Percentiles rank a stretch among this genome's conserved stretches.
Conservation (phyloP, 2,329 filamentous ascomycete species). For the Paecilomyces dactylethromorphus region DNA sequence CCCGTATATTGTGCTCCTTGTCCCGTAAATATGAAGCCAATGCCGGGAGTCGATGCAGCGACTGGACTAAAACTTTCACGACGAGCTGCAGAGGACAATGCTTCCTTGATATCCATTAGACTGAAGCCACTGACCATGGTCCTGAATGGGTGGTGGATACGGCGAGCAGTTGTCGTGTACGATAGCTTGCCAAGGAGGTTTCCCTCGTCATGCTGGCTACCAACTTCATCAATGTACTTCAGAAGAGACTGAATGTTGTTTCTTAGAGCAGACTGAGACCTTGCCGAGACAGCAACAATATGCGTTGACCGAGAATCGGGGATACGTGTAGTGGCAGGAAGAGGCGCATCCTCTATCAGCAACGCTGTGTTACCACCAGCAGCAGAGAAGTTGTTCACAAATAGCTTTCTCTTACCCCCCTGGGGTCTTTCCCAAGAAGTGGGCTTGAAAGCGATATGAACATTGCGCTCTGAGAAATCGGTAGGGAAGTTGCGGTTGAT, state of each 20-base stretch:
- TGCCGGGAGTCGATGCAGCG: constrained; percentile 18
- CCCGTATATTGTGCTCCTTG: constrained; percentile 33
- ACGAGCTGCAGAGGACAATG: constrained; percentile 15
- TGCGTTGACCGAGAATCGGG: constrained; percentile 52
- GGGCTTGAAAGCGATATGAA: constrained; percentile 40
- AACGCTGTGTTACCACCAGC: constrained; percentile 66
- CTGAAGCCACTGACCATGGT: constrained; percentile 23
- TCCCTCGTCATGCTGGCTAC: constrained; percentile 21
- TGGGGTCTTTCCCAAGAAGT: constrained; percentile 22
- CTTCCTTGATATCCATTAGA: constrained; percentile 20
- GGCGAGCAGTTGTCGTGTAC: constrained; percentile 60
- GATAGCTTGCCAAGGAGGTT: constrained; percentile 51
- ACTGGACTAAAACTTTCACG: constrained; percentile 20
- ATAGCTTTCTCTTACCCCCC: constrained; percentile 29
- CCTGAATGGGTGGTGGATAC: constrained; percentile 37
- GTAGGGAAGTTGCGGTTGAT: constrained; percentile 29
- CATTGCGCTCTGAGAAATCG: constrained; percentile 25
- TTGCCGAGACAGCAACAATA: constrained; percentile 54
- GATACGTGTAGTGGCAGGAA: constrained; percentile 17
- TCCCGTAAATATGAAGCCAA: constrained; percentile 33
- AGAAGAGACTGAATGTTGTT: constrained; percentile 53
- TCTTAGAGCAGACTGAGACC: constrained; percentile 41
- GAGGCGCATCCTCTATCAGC: constrained; percentile 56
- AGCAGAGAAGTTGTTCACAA: constrained; percentile 63
- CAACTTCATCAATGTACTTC: constrained; percentile 47